Evolutionary conservation across 306 rosid genomes (phyloP).

Genomic region (Oemleria cerasiformis): DNA sequence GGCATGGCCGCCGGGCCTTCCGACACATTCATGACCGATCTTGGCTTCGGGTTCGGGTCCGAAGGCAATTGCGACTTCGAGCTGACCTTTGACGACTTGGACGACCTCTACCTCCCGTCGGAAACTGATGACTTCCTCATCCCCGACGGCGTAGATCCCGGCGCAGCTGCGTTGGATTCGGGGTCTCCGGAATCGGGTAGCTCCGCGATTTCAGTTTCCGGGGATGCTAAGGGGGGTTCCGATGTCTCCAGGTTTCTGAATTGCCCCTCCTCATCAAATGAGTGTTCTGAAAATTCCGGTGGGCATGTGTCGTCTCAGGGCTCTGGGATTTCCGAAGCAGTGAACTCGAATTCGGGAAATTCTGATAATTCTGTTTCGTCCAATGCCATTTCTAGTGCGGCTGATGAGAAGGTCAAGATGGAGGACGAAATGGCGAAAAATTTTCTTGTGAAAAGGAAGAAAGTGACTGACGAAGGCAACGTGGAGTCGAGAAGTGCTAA

Average conservation of each 20-base stretch:
- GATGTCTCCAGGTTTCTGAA: constrained; percentile 43
- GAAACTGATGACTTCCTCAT: constrained; percentile 56
- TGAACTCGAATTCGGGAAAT: constrained; percentile 29
- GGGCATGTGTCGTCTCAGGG: constrained; percentile 69
- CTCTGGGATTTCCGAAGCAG: constrained; percentile 53
- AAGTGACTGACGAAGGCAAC: constrained; percentile 44
- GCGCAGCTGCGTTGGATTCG: not conserved
- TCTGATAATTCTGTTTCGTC: not conserved
- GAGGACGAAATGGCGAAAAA: constrained; percentile 43
- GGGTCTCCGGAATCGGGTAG: constrained; percentile 39
- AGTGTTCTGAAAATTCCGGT: constrained; percentile 27
- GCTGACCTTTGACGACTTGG: constrained; percentile 70
- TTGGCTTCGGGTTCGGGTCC: constrained; percentile 39
- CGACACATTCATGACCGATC: constrained; percentile 41
- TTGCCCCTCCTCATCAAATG: constrained; percentile 24
- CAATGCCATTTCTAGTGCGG: not conserved
- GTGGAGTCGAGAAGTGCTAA: constrained; percentile 54
- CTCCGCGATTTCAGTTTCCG: constrained; percentile 29
- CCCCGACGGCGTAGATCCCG: constrained; percentile 36
- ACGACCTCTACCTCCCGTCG: constrained; percentile 47
- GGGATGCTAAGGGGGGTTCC: constrained; percentile 12
- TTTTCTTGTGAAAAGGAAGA: constrained; percentile 73
- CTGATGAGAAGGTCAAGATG: constrained; percentile 45
- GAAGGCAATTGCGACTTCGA: constrained; percentile 49
- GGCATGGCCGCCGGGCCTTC: not conserved